phyloP scores from a whole-genome alignment of 345 rosid genomes.

The Punica granatum region DNA sequence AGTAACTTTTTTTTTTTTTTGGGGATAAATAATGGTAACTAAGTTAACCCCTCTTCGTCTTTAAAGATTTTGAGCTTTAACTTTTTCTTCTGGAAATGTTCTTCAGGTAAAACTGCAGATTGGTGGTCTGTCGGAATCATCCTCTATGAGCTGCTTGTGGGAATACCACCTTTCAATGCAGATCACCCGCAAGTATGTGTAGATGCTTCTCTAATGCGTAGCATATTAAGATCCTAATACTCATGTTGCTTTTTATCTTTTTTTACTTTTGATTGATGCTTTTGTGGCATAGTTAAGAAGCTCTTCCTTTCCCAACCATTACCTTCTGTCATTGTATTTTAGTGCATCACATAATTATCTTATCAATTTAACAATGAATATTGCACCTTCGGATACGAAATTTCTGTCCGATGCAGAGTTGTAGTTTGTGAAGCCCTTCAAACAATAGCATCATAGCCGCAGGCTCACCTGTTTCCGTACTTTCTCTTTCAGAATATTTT shows the following conservation, averaged over 20 bases:
- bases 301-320: background rate
- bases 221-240: background rate
- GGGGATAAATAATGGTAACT: background rate
- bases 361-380: background rate
- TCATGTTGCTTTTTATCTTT: background rate
- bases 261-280: background rate
- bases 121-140: conserved; percentile 99
- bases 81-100: background rate
- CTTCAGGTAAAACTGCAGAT: conserved; percentile 85
- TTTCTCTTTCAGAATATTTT: conserved; percentile 61
- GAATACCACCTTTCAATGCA: conserved; percentile 94
- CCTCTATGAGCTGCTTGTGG: conserved; percentile 87
- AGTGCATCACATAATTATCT: background rate
- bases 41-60: background rate
- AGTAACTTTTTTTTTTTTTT: no score
- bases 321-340: background rate
- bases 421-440: background rate
- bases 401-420: background rate
- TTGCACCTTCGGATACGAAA: background rate
- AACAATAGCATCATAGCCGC: background rate
- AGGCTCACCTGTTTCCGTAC: background rate
- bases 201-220: background rate
- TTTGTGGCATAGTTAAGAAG: background rate
- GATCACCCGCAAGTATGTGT: conserved; percentile 74
- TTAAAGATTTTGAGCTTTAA: background rate